Evolutionary conservation across 371 early-diverging fungal species (phyloP), one percentile per base, ranked within the genome.

Genomic region (Umbelopsis sp.): DNA sequence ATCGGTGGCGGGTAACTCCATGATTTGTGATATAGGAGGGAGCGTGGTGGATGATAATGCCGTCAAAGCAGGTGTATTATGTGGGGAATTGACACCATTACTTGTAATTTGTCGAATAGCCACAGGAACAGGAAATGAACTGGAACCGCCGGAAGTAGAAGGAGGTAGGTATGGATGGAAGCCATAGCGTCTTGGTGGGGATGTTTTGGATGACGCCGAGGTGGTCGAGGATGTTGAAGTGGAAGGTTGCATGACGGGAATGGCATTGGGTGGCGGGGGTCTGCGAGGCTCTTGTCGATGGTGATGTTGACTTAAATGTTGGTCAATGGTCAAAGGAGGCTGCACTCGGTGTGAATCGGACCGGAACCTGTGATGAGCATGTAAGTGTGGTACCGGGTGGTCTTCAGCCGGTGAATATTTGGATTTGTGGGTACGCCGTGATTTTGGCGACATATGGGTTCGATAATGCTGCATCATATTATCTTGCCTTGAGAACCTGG

Each of bases 391-490:
- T 29, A 75, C 72, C 20, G 83, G 80, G 63, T 73, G 64, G 32
- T 77, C 80, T 41, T 80, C 80, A 14, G 65, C 67, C 3, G 65
- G 32, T 6, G 35, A 69, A 44, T 44, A 67, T 46, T 63, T 52
- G 65, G 72, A 68, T 63, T 83, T 80, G 45, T 81, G 77, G 14
- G 85, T 79, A 50, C 90, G 85, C 53, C 90, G 82, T 44, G 91
- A 89, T 76, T 89, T 90, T 22, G 91, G 84, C 24, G 91, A 91
- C 84, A 90, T 84, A 70, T 93, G 94, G 24, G 93, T 92, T 10
- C 92, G 89, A 73, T 91, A 93, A 69, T 95, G 95, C 71, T 95
- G 94, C 91, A 93, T 91, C 94, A 94, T 95, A 69, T 94, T 93
- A 76, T 94, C 95, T 68, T 93, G 92, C 52, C 97, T 87, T 52